Base-by-base conservation (phyloP, 1,284 basidiomycete species). In the Rhodotorula sp. region DNA sequence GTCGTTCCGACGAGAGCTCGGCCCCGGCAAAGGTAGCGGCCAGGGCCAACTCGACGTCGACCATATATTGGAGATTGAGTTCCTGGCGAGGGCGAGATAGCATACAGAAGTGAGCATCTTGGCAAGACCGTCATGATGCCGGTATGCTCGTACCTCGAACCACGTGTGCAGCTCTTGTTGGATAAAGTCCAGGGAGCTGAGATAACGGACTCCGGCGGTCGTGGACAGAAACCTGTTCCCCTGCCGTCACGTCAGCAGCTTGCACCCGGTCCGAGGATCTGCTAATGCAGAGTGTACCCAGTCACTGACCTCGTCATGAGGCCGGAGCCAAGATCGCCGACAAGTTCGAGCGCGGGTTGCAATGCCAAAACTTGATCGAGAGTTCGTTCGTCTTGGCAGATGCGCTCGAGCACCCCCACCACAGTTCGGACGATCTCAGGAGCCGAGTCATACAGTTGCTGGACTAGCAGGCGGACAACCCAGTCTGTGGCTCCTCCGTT, bases 81-180 rank as follows among this genome's bases (percentile, higher is more conserved):
- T 91, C 90, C 91, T 93, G 75, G 12, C 24, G 48, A 14, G 20
- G 48, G 10, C 1, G 10, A 53, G 29, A n/a, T 3, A 30, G 53
- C n/a, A 26, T 17, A 15, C 15, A 15, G 26, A 14, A 24, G 22
- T 15, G n/a, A 5, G 45, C 24, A 7, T 20, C n/a, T 12, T 33
- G 20, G 20, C 3, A 46, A 24, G 14, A 4, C 4, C 22, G 6
- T 6, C 6, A 1, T 12, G 29, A 18, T 18, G 5, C 4, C 20
- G 4, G 22, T 42, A 6, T 20, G 7, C 30, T 79, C 89, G 78
- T 76, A 93, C 93, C 79, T 91, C 86, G 78, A 95, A 91, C 96
- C 96, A 99, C 69, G 88, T 86, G 74, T 99, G 93, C 85, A 99
- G 91, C 82, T 98, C 93, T 60, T 90, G 86, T 76, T 94, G 90